Evolutionary conservation across 2,329 filamentous ascomycete genomes (phyloP).

Genomic region (Colletotrichum camelliae): DNA sequence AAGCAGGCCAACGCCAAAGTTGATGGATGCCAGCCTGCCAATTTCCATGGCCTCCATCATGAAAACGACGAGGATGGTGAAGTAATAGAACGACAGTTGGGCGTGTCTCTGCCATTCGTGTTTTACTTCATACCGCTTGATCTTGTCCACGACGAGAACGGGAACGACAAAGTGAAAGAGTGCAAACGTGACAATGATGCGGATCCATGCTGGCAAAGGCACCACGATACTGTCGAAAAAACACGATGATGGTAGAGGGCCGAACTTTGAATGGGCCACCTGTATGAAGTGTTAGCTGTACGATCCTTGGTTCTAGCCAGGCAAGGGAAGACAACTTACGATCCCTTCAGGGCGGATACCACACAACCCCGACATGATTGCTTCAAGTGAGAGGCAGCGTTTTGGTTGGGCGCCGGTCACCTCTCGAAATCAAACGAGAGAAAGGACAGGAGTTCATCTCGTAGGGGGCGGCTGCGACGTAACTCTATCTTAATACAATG

Average conservation of each 20-base stretch:
- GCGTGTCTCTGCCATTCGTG: conserved; percentile 23
- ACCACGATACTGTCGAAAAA: conserved; percentile 30
- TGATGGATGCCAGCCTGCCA: conserved; percentile 20
- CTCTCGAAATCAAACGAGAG: conserved; percentile 6
- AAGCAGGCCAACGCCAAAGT: conserved; percentile 25
- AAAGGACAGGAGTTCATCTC: conserved; percentile 17
- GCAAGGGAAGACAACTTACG: not conserved
- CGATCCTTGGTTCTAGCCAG: not conserved
- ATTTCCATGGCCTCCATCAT: conserved; percentile 30
- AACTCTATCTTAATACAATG: conserved; percentile 20
- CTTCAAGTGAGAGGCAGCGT: conserved; percentile 4
- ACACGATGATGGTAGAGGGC: conserved; percentile 29
- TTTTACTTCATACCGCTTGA: conserved; percentile 4
- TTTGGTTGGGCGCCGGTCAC: not conserved
- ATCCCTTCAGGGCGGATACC: conserved; percentile 20
- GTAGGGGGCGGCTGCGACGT: conserved; percentile 6
- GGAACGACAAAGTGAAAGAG: conserved; percentile 22
- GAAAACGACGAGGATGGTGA: conserved; percentile 24
- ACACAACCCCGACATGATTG: conserved; percentile 18
- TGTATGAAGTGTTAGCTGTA: not conserved
- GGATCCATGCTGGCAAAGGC: conserved; percentile 28
- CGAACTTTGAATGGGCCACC: conserved; percentile 9
- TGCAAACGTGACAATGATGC: conserved; percentile 23
- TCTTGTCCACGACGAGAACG: conserved; percentile 10
- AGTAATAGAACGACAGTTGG: conserved; percentile 27